Evolutionary conservation across 2,329 filamentous ascomycete genomes (phyloP), one percentile per base, ranked within the genome.

Genomic region (Periconia digitata): DNA sequence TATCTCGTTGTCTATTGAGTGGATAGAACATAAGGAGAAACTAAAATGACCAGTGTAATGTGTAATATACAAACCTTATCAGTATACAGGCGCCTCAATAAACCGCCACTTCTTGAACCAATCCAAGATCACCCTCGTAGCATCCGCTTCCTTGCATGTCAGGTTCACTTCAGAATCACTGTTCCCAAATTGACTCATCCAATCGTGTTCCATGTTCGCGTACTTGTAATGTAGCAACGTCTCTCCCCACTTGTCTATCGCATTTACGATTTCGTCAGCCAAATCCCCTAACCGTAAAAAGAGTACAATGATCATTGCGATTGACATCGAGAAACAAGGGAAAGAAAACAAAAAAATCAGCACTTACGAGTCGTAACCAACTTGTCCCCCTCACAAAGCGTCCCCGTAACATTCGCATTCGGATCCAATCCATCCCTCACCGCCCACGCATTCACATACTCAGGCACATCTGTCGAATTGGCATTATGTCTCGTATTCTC

Each of bases 401-500:
- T 41, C 0, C 56, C 66, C 6, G 64, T 70, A 7, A 51, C 45
- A 36, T 70, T 72, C 10, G 47, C 49, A 3, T 44, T 23, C 1
- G 59, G 43, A 5, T 69, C 59, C 15, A 65, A 59, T 0, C 65
- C 69, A 43, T 74, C 59, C 8, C 72, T 62, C 39, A 57, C 52
- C 1, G 69, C 72, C 72, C 73, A 76, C 37, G 60, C 67, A 8
- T 69, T 58, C 13, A 74, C 63, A 55, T 67, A 75, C 45, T 29
- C 52, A 0, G 47, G 46, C 4, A 68, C 47, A 10, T 54, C 47
- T 0, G 51, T 55, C 2, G 58, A 56, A 12, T 58, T 63, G 0
- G 55, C 55, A 21, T 60, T 63, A 1, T 47, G 42, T 1, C 62
- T 54, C 0, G 48, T 58, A 22, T 66, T 63, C 3, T 34, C 40